Percentiles rank a stretch among this genome's conserved stretches.
These are phyloP conservation scores for Teratosphaeria nubilosa DNA, from an alignment of 2,329 filamentous ascomycete genomes.

Conservation along the genomic window DNA sequence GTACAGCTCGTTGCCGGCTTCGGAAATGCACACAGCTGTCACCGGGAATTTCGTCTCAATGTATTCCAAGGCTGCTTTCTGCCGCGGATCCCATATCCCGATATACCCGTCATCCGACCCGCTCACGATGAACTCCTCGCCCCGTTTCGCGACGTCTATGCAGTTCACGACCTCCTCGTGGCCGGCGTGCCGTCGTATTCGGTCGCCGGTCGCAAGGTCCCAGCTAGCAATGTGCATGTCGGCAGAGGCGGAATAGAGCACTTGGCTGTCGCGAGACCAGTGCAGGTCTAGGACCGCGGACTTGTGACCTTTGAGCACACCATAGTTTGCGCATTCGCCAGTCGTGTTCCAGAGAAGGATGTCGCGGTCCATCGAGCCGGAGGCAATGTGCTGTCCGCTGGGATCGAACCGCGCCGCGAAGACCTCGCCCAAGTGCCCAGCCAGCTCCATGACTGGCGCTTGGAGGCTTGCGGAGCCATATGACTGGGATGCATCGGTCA, in stretches of 20 bases:
- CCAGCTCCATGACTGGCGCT: slow-evolving; percentile 88
- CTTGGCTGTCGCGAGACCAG: slow-evolving; percentile 90
- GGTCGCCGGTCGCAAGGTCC: slow-evolving; percentile 84
- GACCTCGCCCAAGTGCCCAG: slow-evolving; percentile 67
- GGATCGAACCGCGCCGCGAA: slow-evolving; percentile 87
- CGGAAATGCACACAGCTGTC: slow-evolving; percentile 81
- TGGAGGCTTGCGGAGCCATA: slow-evolving; percentile 73
- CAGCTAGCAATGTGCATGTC: slow-evolving; percentile 90
- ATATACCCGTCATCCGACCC: slow-evolving; percentile 90
- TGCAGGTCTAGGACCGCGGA: slow-evolving; percentile 85
- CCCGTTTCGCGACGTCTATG: slow-evolving; percentile 77
- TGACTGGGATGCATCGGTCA: slow-evolving; percentile 41
- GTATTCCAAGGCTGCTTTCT: slow-evolving; percentile 78
- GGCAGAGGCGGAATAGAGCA: slow-evolving; percentile 84
- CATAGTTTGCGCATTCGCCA: slow-evolving; percentile 90
- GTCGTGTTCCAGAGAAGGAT: slow-evolving; percentile 94
- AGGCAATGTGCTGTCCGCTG: slow-evolving; percentile 79
- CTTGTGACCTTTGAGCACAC: slow-evolving; percentile 76
- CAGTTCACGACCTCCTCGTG: slow-evolving; percentile 96
- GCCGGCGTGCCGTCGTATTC: slow-evolving; percentile 83
- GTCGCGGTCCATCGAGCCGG: slow-evolving; percentile 86
- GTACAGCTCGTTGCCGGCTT: slow-evolving; percentile 92
- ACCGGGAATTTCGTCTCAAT: slow-evolving; percentile 88
- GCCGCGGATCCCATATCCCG: slow-evolving; percentile 89
- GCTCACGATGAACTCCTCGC: slow-evolving; percentile 81